These are phyloP conservation scores for Strobilomyces echinocephalus DNA, from an alignment of 768 basidiomycete species.

Conservation along the genomic window DNA sequence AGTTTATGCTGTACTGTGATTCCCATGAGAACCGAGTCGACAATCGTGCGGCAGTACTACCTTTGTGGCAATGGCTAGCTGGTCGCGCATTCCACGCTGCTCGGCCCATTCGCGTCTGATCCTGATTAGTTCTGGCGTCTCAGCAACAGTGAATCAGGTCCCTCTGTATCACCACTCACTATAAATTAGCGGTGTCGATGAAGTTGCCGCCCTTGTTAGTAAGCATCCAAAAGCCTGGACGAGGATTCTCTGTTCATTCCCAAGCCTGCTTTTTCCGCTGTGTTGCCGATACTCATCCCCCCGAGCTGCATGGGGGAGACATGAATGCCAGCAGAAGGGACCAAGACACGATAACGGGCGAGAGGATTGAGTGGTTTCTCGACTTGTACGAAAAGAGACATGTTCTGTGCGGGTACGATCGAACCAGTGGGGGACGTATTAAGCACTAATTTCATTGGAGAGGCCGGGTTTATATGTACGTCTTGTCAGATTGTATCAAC, in stretches of 20 bases:
- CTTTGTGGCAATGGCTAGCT: conserved; percentile 45
- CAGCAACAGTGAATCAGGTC: not conserved
- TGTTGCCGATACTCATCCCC: not conserved
- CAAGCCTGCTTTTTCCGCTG: not conserved
- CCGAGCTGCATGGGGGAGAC: conserved; percentile 45
- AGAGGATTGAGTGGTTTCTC: conserved; percentile 17
- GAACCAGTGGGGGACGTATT: not conserved
- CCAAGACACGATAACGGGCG: conserved; percentile 14
- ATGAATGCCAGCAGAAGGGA: conserved; percentile 36
- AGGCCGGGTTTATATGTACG: not conserved
- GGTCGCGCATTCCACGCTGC: conserved; percentile 37
- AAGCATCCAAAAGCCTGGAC: not conserved
- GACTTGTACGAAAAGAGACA: conserved; percentile 5
- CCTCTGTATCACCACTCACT: not conserved
- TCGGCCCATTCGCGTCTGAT: conserved; percentile 50
- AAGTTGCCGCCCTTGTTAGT: not conserved
- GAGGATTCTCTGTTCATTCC: not conserved
- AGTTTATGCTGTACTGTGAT: conserved; percentile 12
- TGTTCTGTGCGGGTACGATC: not conserved
- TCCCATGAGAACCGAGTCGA: not conserved
- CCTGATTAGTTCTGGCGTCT: conserved; percentile 33
- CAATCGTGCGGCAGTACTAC: conserved; percentile 5
- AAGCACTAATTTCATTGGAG: not conserved
- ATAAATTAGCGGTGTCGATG: not conserved
- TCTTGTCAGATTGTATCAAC: not conserved